Evolutionary conservation across 441 rosid genomes (phyloP).

Genomic region (Macaranga tanarius): DNA sequence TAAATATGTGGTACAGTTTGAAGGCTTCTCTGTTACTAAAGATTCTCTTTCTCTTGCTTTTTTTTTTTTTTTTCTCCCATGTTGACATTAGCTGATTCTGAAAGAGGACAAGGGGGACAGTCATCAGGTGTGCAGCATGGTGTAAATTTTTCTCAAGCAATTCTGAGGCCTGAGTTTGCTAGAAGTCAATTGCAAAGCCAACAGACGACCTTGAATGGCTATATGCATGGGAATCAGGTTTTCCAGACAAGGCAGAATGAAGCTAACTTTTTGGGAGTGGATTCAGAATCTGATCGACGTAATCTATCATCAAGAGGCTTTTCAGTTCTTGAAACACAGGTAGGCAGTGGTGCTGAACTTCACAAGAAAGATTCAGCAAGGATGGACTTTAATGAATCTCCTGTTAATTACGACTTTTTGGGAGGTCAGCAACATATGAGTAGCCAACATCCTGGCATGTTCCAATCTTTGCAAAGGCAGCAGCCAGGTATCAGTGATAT

Average conservation of each 20-base stretch:
- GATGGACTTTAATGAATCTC: constrained; percentile 61
- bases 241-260: constrained; percentile 56
- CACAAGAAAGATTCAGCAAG: constrained; percentile 46
- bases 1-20: constrained; percentile 12
- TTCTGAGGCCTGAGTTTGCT: constrained; percentile 51
- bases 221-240: constrained; percentile 52
- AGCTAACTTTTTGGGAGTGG: constrained; percentile 63
- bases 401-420: constrained; percentile 66
- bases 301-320: constrained; percentile 53
- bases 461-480: constrained; percentile 66
- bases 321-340: constrained; percentile 43
- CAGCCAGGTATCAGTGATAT: constrained; percentile 61
- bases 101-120: constrained; percentile 47
- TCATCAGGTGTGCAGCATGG: constrained; percentile 56
- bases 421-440: constrained; percentile 65
- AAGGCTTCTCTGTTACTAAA: constrained; percentile 16
- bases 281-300: constrained; percentile 51
- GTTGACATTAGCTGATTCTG: constrained; percentile 56
- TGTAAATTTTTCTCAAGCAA: constrained; percentile 53
- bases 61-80: constrained; percentile 13
- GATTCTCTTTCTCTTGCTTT: neutral
- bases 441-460: constrained; percentile 56
- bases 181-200: constrained; percentile 51
- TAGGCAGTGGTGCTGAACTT: constrained; percentile 46
- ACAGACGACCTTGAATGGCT: constrained; percentile 57